A percentile compares a stretch with the other conserved stretches of the same genome.
These are phyloP conservation scores for Turnera subulata DNA, from an alignment of 345 rosid species.

Conservation along the genomic window DNA sequence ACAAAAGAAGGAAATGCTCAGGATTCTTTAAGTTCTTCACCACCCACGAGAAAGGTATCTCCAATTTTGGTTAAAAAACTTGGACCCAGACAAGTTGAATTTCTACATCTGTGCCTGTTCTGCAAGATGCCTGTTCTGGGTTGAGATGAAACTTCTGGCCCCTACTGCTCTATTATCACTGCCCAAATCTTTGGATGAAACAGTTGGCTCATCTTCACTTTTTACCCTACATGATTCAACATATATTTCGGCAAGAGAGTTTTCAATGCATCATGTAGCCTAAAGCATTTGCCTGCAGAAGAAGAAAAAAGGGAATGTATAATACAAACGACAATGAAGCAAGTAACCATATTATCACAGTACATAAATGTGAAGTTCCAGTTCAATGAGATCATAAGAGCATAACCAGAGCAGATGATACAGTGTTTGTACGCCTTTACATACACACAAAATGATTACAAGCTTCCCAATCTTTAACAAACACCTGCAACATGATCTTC, in stretches of 20 bases:
- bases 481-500: no score
- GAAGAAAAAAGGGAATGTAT: not conserved
- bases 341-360: not conserved
- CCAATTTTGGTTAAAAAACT: slow-evolving; percentile 75
- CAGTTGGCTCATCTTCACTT: slow-evolving; percentile 27
- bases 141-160: slow-evolving; percentile 16
- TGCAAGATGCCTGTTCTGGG: slow-evolving; percentile 7
- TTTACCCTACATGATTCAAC: slow-evolving; percentile 23
- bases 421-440: no score
- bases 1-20: slow-evolving; percentile 77
- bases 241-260: slow-evolving; percentile 51
- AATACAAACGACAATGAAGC: not conserved
- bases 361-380: not conserved
- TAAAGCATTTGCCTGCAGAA: slow-evolving; percentile 63
- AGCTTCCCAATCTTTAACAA: no score
- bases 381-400: no score
- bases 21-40: slow-evolving; percentile 83
- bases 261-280: slow-evolving; percentile 56
- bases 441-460: no score
- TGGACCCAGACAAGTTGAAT: slow-evolving; percentile 73
- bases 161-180: slow-evolving; percentile 18
- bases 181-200: slow-evolving; percentile 25
- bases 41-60: slow-evolving; percentile 91
- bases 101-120: slow-evolving; percentile 24
- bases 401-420: no score